Evolutionary conservation across 306 rosid species (phyloP).

Genomic region (Vachellia pachyceras): DNA sequence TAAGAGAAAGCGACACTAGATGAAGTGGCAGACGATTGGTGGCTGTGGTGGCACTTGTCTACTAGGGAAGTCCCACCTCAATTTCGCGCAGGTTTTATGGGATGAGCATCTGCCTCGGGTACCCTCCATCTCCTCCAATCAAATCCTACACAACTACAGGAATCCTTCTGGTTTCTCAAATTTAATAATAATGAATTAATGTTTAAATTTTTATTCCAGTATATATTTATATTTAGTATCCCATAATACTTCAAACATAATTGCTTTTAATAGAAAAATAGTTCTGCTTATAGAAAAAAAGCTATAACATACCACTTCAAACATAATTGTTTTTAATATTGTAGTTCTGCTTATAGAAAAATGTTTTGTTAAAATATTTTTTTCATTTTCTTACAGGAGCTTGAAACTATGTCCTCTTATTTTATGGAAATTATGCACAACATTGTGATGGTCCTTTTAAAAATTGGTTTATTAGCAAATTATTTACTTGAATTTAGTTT

Average conservation of each 20-base stretch:
- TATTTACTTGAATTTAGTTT: not conserved
- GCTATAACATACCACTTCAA: too few relatives aligned
- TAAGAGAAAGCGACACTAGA: not conserved
- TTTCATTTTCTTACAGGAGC: not conserved
- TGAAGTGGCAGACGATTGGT: constrained; percentile 23
- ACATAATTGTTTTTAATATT: not conserved
- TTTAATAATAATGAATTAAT: too few relatives aligned
- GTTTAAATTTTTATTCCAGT: too few relatives aligned
- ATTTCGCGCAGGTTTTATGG: not conserved
- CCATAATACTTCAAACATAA: too few relatives aligned
- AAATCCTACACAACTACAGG: too few relatives aligned
- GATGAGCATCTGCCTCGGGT: not conserved
- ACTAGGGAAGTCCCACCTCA: not conserved
- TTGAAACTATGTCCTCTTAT: not conserved
- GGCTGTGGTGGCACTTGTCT: constrained; percentile 35
- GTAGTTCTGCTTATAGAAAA: too few relatives aligned
- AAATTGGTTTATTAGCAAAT: not conserved
- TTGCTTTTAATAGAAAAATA: too few relatives aligned
- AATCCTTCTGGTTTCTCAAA: too few relatives aligned
- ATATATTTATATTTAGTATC: too few relatives aligned
- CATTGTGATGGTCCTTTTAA: not conserved
- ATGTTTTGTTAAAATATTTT: not conserved
- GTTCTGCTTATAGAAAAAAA: too few relatives aligned
- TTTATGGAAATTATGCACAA: not conserved
- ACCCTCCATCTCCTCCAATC: too few relatives aligned